phyloP scores from a whole-genome alignment of 1,139 yeast species.

The Candida tetrigidarum region DNA sequence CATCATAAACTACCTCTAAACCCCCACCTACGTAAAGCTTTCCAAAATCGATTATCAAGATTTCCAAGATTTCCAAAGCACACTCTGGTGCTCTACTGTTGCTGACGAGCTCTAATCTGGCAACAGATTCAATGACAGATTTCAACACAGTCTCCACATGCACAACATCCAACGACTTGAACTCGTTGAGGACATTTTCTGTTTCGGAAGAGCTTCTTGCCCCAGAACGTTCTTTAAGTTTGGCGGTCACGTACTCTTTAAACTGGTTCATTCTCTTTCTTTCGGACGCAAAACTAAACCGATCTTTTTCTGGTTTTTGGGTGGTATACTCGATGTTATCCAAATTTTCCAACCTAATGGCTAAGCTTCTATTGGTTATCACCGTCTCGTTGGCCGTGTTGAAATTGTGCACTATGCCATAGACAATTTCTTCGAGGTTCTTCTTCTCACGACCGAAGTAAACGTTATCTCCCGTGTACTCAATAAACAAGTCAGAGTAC shows the following conservation, averaged over 20 bases:
- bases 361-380: slow-evolving; percentile 49
- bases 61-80: slow-evolving; percentile 68
- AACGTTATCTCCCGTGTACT: slow-evolving; percentile 66
- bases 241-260: slow-evolving; percentile 39
- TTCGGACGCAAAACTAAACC: slow-evolving; percentile 41
- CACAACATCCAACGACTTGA: slow-evolving; percentile 40
- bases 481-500: slow-evolving; percentile 71
- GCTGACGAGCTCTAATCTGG: slow-evolving; percentile 79
- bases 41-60: slow-evolving; percentile 72
- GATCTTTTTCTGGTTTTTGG: slow-evolving; percentile 25
- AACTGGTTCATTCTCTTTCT: slow-evolving; percentile 45
- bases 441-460: slow-evolving; percentile 79
- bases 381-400: slow-evolving; percentile 57
- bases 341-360: slow-evolving; percentile 44
- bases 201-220: slow-evolving; percentile 22
- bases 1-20: slow-evolving; percentile 67
- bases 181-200: slow-evolving; percentile 29
- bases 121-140: slow-evolving; percentile 77
- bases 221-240: slow-evolving; percentile 26
- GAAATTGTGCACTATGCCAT: slow-evolving; percentile 52
- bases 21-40: slow-evolving; percentile 75
- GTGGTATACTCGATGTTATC: slow-evolving; percentile 31
- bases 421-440: slow-evolving; percentile 65
- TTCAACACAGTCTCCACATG: slow-evolving; percentile 68
- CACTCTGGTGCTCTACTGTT: slow-evolving; percentile 58